Conservation (phyloP, 1,139 yeast species). For the Keqinozyma sinolaborantium region DNA sequence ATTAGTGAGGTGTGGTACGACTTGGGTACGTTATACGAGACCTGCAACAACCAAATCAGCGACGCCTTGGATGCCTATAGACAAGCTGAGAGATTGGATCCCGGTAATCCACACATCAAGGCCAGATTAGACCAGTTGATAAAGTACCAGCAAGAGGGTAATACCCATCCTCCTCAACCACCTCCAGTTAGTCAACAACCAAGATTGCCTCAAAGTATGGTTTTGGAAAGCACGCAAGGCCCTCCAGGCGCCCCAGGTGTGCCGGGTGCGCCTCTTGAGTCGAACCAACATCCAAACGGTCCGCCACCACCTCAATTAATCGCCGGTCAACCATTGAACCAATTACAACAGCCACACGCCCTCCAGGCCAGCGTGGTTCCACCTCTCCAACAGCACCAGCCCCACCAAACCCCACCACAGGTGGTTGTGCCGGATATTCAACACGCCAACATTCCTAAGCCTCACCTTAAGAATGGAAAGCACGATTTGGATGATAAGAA, state of each 20-base stretch:
- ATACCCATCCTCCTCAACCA: constrained; percentile 62
- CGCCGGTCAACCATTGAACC: constrained; percentile 1
- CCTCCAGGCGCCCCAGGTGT: constrained; percentile 21
- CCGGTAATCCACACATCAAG: constrained; percentile 90
- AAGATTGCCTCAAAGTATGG: constrained; percentile 55
- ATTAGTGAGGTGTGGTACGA: constrained; percentile 98
- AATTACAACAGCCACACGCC: constrained; percentile 6
- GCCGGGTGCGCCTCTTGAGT: constrained; percentile 12
- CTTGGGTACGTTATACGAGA: constrained; percentile 92
- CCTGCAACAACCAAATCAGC: constrained; percentile 90
- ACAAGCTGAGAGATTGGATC: constrained; percentile 94
- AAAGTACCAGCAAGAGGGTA: constrained; percentile 72
- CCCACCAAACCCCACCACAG: constrained; percentile 3
- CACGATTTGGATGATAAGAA: constrained; percentile 39
- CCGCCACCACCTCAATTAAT: constrained; percentile 5
- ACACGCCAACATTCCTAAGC: constrained; percentile 4
- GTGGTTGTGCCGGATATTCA: constrained; percentile 1
- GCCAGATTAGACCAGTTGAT: constrained; percentile 85
- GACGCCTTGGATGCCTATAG: constrained; percentile 97
- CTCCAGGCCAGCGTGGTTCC: constrained; percentile 2
- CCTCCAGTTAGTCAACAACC: constrained; percentile 64
- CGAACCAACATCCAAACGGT: constrained; percentile 4
- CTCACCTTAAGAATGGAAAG: constrained; percentile 15
- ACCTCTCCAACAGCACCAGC: constrained; percentile 3
- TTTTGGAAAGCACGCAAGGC: constrained; percentile 42